Conservation (phyloP, 2,329 filamentous ascomycete species). For the Cercospora zeina region DNA sequence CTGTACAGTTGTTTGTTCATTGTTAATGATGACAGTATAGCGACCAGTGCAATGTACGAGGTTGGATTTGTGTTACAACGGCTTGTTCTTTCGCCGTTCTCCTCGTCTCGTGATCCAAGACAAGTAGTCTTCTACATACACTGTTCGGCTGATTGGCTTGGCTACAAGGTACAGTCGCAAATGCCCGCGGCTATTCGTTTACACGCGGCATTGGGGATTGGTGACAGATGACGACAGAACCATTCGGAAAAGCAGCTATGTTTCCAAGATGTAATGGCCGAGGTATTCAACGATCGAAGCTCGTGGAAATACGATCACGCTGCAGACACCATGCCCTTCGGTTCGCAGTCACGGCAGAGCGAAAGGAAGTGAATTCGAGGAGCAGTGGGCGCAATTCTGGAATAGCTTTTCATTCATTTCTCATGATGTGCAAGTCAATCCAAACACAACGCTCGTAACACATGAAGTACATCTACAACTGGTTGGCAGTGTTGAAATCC, state of each 20-base stretch:
- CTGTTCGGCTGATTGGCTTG: not conserved
- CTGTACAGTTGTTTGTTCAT: not conserved
- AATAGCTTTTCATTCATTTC: conserved; percentile 16
- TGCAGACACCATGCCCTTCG: not conserved
- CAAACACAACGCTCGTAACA: conserved; percentile 10
- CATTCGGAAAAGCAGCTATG: conserved; percentile 3
- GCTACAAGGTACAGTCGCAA: not conserved
- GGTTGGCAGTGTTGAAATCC: conserved; percentile 85
- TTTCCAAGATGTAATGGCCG: conserved; percentile 14
- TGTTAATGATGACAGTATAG: not conserved
- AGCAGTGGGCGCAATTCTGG: not conserved
- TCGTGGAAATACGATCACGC: not conserved
- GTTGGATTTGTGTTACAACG: no score
- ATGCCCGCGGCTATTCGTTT: conserved; percentile 6
- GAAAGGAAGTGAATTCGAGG: not conserved
- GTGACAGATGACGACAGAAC: not conserved
- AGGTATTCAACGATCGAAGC: conserved; percentile 5
- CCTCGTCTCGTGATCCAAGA: not conserved
- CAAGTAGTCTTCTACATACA: no score
- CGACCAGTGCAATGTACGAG: not conserved
- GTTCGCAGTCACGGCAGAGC: not conserved
- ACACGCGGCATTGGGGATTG: conserved; percentile 5
- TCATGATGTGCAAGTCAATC: conserved; percentile 5
- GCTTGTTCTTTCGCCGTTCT: not conserved
- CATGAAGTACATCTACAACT: conserved; percentile 59